A percentile compares a stretch with the other conserved stretches of the same genome.
These are phyloP conservation scores for Nakazawaea wyomingensis DNA, from an alignment of 805 yeast species.

Conservation along the genomic window DNA sequence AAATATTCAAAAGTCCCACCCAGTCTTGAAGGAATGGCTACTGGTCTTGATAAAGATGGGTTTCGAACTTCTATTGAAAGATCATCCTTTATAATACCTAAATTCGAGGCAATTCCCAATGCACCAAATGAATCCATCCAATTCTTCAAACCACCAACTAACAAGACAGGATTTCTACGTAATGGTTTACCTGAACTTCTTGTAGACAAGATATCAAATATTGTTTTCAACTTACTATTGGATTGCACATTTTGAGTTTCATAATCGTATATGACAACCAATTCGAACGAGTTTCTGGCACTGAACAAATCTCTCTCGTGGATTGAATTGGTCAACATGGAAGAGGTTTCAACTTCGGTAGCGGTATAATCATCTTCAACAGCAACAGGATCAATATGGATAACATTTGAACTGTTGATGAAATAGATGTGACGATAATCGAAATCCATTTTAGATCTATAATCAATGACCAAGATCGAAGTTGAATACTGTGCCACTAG, in stretches of 20 bases:
- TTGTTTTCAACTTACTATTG: not conserved
- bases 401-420: slow-evolving; percentile 37
- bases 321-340: slow-evolving; percentile 52
- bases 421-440: slow-evolving; percentile 56
- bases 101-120: slow-evolving; percentile 26
- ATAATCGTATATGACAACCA: slow-evolving; percentile 62
- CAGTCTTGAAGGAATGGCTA: not conserved
- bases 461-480: slow-evolving; percentile 61
- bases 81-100: slow-evolving; percentile 11
- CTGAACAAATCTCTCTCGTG: slow-evolving; percentile 50
- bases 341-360: slow-evolving; percentile 58
- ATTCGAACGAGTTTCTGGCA: slow-evolving; percentile 49
- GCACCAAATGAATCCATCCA: slow-evolving; percentile 54
- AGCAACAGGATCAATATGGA: slow-evolving; percentile 73
- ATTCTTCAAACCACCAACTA: slow-evolving; percentile 59
- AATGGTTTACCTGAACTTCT: slow-evolving; percentile 15
- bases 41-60: slow-evolving; percentile 3
- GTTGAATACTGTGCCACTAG: slow-evolving; percentile 26
- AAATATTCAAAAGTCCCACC: not conserved
- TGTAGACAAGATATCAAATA: not conserved
- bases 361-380: slow-evolving; percentile 48
- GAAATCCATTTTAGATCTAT: slow-evolving; percentile 57
- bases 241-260: slow-evolving; percentile 28
- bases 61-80: slow-evolving; percentile 4
- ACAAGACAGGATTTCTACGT: slow-evolving; percentile 37